Evolutionary conservation across 148 eudicot genomes (phyloP).

Genomic region (Euryodendron excelsum): DNA sequence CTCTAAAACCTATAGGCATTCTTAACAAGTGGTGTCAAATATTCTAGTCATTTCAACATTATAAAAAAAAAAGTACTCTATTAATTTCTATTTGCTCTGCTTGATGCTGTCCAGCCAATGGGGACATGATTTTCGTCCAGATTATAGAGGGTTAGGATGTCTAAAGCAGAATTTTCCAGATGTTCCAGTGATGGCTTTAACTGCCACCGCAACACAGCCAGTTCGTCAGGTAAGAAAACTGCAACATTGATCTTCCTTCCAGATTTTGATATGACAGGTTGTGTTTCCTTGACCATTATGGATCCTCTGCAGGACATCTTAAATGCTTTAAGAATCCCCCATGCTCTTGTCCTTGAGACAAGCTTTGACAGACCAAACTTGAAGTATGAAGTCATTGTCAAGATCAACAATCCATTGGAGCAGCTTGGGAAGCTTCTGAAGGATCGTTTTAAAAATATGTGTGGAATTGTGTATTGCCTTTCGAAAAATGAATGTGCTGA

Average conservation of each 20-base stretch:
- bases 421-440: constrained; percentile 77
- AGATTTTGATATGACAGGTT: neutral
- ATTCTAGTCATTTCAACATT: neutral
- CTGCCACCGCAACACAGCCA: constrained; percentile 94
- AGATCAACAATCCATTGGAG: constrained; percentile 72
- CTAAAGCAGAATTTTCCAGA: constrained; percentile 85
- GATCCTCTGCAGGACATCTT: constrained; percentile 69
- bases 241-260: neutral
- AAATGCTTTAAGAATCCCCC: constrained; percentile 76
- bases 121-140: constrained; percentile 99
- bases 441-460: constrained; percentile 58
- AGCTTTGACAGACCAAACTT: constrained; percentile 96
- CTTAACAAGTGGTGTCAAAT: neutral
- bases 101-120: constrained; percentile 68
- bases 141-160: constrained; percentile 83
- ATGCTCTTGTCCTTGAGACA: constrained; percentile 79
- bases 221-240: constrained; percentile 73
- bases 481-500: constrained; percentile 94
- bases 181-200: constrained; percentile 96
- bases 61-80: too few species aligned
- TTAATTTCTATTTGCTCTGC: constrained; percentile 7
- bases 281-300: constrained; percentile 21
- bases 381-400: constrained; percentile 81
- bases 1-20: too few species aligned
- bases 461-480: constrained; percentile 97